Percentiles rank a stretch among this genome's conserved stretches.
phyloP scores from a whole-genome alignment of 371 early-diverging fungal species.

The Mucor irregularis region DNA sequence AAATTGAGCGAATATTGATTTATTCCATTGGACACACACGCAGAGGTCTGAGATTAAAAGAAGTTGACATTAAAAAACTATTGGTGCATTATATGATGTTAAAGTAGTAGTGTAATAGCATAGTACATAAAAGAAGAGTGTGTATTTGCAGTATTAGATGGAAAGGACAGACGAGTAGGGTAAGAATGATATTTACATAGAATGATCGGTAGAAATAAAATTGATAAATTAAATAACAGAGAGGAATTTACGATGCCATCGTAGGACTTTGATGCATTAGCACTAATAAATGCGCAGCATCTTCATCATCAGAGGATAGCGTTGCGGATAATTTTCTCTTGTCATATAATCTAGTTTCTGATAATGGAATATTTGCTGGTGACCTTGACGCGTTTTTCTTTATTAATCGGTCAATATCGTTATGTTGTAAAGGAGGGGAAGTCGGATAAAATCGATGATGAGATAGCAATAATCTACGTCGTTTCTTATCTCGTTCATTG shows the following conservation, averaged over 20 bases:
- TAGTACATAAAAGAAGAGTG: no score
- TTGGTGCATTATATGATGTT: no score
- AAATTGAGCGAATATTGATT: no score
- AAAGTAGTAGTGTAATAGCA: no score
- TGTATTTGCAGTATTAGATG: no score
- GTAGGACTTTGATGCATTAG: slow-evolving; percentile 33
- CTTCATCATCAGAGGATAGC: slow-evolving; percentile 28
- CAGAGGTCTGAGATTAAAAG: no score
- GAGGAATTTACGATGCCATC: slow-evolving; percentile 9
- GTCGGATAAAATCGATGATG: slow-evolving; percentile 21
- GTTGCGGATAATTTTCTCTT: slow-evolving; percentile 14
- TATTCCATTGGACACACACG: no score
- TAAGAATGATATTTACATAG: background rate
- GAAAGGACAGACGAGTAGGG: no score
- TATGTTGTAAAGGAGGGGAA: slow-evolving; percentile 13
- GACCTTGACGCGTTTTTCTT: slow-evolving; percentile 18
- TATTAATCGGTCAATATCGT: slow-evolving; percentile 12
- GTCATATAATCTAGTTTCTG: slow-evolving; percentile 7
- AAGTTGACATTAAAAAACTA: no score
- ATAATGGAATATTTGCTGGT: background rate
- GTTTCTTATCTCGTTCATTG: slow-evolving; percentile 1
- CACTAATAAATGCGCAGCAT: slow-evolving; percentile 31
- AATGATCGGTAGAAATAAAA: background rate
- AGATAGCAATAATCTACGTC: slow-evolving; percentile 5
- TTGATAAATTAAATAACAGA: background rate